phyloP scores from a whole-genome alignment of 2,329 filamentous ascomycete genomes.

The Xylariaceae sp. region DNA sequence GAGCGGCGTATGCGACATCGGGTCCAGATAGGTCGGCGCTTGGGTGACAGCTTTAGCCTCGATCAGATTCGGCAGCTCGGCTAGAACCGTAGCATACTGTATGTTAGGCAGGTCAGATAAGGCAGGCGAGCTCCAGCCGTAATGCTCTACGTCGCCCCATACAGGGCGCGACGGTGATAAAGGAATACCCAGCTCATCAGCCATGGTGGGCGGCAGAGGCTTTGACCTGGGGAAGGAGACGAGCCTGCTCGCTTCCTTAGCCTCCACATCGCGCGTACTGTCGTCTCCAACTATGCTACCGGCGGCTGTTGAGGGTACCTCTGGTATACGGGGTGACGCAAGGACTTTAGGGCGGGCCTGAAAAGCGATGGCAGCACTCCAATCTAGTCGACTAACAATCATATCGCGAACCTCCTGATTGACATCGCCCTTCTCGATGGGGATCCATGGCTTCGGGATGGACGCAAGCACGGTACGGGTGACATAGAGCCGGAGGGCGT shows the following conservation, averaged over 20 bases:
- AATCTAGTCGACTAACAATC: conserved; percentile 64
- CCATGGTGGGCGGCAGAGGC: conserved; percentile 34
- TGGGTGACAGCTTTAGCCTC: conserved; percentile 90
- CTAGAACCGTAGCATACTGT: conserved; percentile 76
- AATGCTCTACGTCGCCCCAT: conserved; percentile 82
- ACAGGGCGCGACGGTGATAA: conserved; percentile 39
- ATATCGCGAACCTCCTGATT: conserved; percentile 67
- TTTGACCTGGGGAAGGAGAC: conserved; percentile 27
- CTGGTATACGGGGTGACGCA: conserved; percentile 19
- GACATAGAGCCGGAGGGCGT: conserved; percentile 78
- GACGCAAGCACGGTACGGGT: conserved; percentile 71
- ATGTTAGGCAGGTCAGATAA: conserved; percentile 69
- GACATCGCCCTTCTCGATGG: conserved; percentile 79
- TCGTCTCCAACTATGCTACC: conserved; percentile 12
- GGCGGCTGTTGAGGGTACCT: conserved; percentile 18
- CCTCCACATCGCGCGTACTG: neutral
- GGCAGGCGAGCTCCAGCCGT: conserved; percentile 80
- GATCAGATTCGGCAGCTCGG: conserved; percentile 81
- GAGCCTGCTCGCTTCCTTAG: conserved; percentile 18
- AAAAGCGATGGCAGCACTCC: conserved; percentile 77
- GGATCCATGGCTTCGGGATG: conserved; percentile 83
- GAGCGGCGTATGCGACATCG: conserved; percentile 36
- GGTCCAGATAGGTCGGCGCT: conserved; percentile 52
- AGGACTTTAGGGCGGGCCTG: conserved; percentile 64
- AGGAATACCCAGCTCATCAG: conserved; percentile 38